Conservation (phyloP, 1,284 basidiomycete genomes). For the Papiliotrema fonsecae region DNA sequence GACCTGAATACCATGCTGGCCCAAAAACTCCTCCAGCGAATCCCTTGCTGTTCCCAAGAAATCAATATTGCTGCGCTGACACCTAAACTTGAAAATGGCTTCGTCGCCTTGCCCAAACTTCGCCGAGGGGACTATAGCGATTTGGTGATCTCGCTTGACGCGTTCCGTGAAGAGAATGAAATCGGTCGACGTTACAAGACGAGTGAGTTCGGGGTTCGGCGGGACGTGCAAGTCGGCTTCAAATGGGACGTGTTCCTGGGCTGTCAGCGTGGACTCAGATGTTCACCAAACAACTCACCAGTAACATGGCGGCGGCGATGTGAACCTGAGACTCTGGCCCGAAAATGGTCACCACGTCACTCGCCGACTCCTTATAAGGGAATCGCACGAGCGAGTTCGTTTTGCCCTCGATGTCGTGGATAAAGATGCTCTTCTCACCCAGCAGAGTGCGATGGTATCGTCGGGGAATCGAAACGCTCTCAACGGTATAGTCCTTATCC, state of each 20-base stretch:
- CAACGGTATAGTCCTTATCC: constrained; percentile 96
- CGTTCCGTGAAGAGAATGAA: constrained; percentile 75
- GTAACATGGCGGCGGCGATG: constrained; percentile 90
- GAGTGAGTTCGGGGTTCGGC: constrained; percentile 69
- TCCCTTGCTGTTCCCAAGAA: constrained; percentile 84
- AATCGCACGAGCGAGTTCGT: constrained; percentile 92
- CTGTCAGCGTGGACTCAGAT: background rate
- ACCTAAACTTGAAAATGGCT: constrained; percentile 85
- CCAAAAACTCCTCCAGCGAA: constrained; percentile 85
- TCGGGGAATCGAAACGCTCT: constrained; percentile 86
- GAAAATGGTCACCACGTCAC: constrained; percentile 74
- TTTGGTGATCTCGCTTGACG: constrained; percentile 89
- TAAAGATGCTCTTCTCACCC: constrained; percentile 94
- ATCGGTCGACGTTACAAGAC: constrained; percentile 69
- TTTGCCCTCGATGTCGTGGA: constrained; percentile 93
- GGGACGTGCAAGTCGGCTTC: constrained; percentile 93
- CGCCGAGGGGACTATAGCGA: constrained; percentile 70
- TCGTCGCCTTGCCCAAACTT: constrained; percentile 59
- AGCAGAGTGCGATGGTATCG: constrained; percentile 91
- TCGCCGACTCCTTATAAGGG: constrained; percentile 91
- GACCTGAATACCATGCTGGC: constrained; percentile 63
- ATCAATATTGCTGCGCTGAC: constrained; percentile 89
- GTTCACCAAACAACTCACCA: constrained; percentile 42
- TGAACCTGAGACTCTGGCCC: constrained; percentile 96
- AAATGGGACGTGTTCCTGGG: constrained; percentile 90